Base-by-base conservation (phyloP, 2,329 filamentous ascomycete species). In the Penicillium glabrum region DNA sequence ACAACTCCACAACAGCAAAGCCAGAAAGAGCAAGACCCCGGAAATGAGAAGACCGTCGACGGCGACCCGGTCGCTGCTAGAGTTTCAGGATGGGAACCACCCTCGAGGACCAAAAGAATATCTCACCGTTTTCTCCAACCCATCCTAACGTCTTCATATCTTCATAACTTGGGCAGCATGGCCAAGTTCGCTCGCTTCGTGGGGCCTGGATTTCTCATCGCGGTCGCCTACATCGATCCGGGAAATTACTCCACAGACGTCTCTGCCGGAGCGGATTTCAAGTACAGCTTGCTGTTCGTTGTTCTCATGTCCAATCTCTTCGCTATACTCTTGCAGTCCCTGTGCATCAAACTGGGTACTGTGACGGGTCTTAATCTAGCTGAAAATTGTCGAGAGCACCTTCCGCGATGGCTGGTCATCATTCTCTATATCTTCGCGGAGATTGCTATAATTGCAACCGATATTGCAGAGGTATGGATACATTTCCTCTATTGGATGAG, bases 361-460 rank as follows among this genome's bases (percentile, higher is more conserved):
- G 86, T 90, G 60, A 89, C 84, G 1, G 87, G 87, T 1, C 73
- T 89, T 50, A 86, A 89, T 64, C 77, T 90, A 16, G 85, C 87
- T 1, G 81, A 88, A 59, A 85, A 86, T 9, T 89, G 86, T 64
- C 82, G 86, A 35, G 84, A 81, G 9, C 86, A 87, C 68, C 77
- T 89, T 14, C 87, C 87, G 1, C 77, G 76, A 61, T 90, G 87
- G 87, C 69, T 89, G 54, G 88, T 86, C 59, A 80, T 82, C 44
- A 67, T 79, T 19, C 75, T 90, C 3, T 90, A 89, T 65, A 70
- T 80, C 21, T 76, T 90, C 60, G 83, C 86, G 1, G 87, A 90
- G 70, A 75, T 81, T 5, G 86, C 87, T 58, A 90, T 90, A 55
- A 85, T 90, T 53, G 87, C 87, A 0, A 90, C 87, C 0, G 87